Evolutionary conservation across 768 basidiomycete species (phyloP), one percentile per base, ranked within the genome.

Genomic region (Gloeopeniophorella convolvens): DNA sequence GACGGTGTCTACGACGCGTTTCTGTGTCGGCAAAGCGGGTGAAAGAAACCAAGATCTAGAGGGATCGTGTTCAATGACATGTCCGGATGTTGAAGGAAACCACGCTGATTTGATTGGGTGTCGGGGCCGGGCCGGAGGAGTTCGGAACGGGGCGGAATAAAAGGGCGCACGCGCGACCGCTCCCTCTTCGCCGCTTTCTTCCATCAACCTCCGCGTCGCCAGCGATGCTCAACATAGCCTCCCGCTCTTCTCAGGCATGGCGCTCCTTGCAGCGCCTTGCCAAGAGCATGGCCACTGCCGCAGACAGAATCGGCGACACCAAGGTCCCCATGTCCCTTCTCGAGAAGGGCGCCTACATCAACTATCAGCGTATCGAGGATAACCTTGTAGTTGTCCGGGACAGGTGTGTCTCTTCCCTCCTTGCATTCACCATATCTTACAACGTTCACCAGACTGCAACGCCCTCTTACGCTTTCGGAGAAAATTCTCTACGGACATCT

Each of bases 401-500:
- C 45, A 80, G 93, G 93, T 93, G 31, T 45, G 65, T 42, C 1
- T 37, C 43, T 15, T 16, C 18, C 24, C 27, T 12, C 9, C 11
- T n/a, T 7, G 21, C 7, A 7, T 10, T 5, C 12, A 5, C 12
- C 0, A n/a, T 10, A 33, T 37, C 13, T 51, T 18, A 16, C 6
- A 55, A 33, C 12, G 28, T 15, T 5, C 18, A 11, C 12, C 51
- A 95, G 93, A 66, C 74, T 96, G 60, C 79, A 85, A 62, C 88
- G 91, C 30, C 93, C 93, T 35, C 71, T 96, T 68, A 96, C 94
- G 13, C 70, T 95, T 60, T 93, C 94, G 51, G 94, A 97, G 71
- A 96, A 97, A 80, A 86, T 96, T 63, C 75, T 97, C 33, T 99
- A 99, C 68, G 96, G 96, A 50, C 96, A 99, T 74, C 78, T 98